A percentile compares a stretch with the other conserved stretches of the same genome.
These are phyloP conservation scores for Hypoxylon rubiginosum DNA, from an alignment of 2,329 filamentous ascomycete species.

Conservation along the genomic window DNA sequence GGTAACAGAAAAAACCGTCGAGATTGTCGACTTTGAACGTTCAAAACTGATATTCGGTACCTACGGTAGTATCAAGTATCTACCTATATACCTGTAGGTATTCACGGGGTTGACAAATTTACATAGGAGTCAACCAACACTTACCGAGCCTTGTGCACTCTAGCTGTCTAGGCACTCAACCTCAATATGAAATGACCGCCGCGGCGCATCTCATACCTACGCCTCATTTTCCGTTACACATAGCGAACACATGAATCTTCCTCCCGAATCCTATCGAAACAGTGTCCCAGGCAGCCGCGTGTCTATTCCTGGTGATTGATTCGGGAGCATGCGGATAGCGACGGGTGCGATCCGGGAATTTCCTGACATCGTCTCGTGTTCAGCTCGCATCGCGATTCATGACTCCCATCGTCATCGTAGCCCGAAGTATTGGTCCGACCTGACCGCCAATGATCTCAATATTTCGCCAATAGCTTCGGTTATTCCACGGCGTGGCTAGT, in stretches of 20 bases:
- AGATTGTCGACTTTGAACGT: conserved; percentile 3
- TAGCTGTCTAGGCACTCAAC: conserved; percentile 31
- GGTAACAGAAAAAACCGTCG: conserved; percentile 12
- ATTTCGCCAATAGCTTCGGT: conserved; percentile 30
- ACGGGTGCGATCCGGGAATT: conserved; percentile 28
- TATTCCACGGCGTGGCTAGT: conserved; percentile 31
- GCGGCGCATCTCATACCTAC: conserved; percentile 25
- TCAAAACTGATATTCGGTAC: conserved; percentile 14
- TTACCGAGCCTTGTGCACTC: conserved; percentile 22
- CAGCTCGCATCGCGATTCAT: conserved; percentile 18
- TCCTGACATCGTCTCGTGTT: conserved; percentile 30
- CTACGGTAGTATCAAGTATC: conserved; percentile 9
- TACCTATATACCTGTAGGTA: too few relatives aligned
- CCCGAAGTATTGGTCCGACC: conserved; percentile 19
- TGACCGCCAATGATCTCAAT: conserved; percentile 25
- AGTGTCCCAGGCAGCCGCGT: conserved; percentile 27
- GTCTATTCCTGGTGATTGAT: conserved; percentile 28
- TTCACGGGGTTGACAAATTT: conserved; percentile 27
- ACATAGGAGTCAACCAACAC: conserved; percentile 29
- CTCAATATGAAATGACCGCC: conserved; percentile 31
- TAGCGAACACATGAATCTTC: conserved; percentile 34
- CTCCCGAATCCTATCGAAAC: conserved; percentile 29
- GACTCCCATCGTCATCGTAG: conserved; percentile 18
- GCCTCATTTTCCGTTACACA: conserved; percentile 35
- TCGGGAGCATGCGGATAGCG: conserved; percentile 32